Evolutionary conservation across 371 early-diverging fungal species (phyloP), one percentile per base, ranked within the genome.

Genomic region (Mortierella sp.): DNA sequence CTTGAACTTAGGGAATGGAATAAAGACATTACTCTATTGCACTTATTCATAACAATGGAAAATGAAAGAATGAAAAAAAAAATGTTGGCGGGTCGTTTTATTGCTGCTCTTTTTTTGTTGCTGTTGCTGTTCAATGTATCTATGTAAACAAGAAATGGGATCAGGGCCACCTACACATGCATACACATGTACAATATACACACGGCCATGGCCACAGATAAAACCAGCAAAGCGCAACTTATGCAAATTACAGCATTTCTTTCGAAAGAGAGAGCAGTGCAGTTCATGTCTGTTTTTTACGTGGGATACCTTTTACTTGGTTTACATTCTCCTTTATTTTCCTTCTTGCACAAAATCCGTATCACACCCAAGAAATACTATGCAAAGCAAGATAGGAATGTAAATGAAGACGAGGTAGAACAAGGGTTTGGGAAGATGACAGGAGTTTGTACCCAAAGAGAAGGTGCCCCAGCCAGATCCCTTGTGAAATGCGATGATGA

Each of bases 1-100:
- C 68, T 38, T 68, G 68, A 68, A 68, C 68, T 68, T 68, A 68
- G 68, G 68, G 68, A 68, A 68, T 38, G 68, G 31, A 21, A 50
- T 50, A 50, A 58, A 6, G 68, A 24, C 38, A 19, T 11, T 19
- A 34, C 34, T 65, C 44, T 68, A 68, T 68, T 42, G 44, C 68
- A 42, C 68, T 68, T 10, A 42, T 63, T 31, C 63, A 38, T 21
- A 38, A 68, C 19, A 60, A 24, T 42, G 21, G 14, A 38, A 19
- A 26, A 26, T n/a, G 13, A 4, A 57, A 5, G 42, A 38, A 11
- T 48, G 16, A 50, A 50, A 50, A 13, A 50, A 50, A 50, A 50
- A 16, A n/a, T n/a, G 50, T n/a, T 55, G n/a, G 55, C 55, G 55
- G 55, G 55, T 55, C n/a, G 7, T 55, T 55, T 55, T n/a, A 8